These are phyloP conservation scores for Prunus yedoensis DNA, from an alignment of 331 rosid genomes.

Conservation along the genomic window DNA sequence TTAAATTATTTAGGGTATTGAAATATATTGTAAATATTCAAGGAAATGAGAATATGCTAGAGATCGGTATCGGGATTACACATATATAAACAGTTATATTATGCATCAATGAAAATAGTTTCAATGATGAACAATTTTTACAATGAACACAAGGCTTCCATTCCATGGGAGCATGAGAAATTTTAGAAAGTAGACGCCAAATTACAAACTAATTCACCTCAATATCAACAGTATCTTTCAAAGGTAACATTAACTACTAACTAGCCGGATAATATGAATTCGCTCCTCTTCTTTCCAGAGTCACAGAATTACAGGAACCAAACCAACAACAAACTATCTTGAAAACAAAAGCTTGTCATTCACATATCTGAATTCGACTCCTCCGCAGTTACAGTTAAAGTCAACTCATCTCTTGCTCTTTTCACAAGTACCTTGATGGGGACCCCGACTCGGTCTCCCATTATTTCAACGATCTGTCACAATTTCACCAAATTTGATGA, in stretches of 20 bases:
- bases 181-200: background rate
- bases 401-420: constrained; percentile 44
- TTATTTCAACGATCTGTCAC: constrained; percentile 67
- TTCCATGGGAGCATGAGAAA: background rate
- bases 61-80: background rate
- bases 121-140: no score
- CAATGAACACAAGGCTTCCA: background rate
- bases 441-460: constrained; percentile 69
- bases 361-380: constrained; percentile 57
- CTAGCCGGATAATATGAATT: background rate
- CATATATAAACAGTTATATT: no score
- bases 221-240: background rate
- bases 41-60: constrained; percentile 10
- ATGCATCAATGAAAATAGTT: background rate
- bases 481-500: background rate
- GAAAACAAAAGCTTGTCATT: constrained; percentile 13
- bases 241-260: background rate
- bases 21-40: constrained; percentile 21
- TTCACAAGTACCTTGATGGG: constrained; percentile 62
- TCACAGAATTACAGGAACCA: background rate
- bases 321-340: background rate
- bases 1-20: constrained; percentile 9
- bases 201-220: background rate
- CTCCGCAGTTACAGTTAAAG: constrained; percentile 66
- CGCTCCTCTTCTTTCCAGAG: background rate